Conservation (phyloP, 106 monocot species). For the Ottelia alismoides region DNA sequence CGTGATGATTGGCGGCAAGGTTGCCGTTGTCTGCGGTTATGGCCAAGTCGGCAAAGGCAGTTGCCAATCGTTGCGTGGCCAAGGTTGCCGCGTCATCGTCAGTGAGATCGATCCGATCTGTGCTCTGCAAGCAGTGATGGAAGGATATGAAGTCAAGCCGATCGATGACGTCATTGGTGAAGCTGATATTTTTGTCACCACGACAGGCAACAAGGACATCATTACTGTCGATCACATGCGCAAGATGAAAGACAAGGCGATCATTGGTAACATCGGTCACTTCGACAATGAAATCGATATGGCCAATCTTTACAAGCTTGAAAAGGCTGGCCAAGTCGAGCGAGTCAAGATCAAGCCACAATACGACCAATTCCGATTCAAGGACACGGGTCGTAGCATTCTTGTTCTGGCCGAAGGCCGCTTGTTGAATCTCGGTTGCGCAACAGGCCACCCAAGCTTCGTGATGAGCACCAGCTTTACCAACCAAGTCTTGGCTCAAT, state of each 20-base stretch:
- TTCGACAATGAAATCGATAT: constrained; percentile 43
- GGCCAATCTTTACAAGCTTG: constrained; percentile 11
- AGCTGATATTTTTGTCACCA: constrained; percentile 21
- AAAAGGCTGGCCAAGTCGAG: constrained; percentile 15
- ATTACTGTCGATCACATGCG: constrained; percentile 38
- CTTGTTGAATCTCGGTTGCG: constrained; percentile 34
- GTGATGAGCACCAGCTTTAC: constrained; percentile 40
- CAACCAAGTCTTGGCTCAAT: constrained; percentile 46
- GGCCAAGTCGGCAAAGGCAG: constrained; percentile 67
- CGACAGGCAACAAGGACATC: constrained; percentile 42
- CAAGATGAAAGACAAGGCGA: constrained; percentile 50
- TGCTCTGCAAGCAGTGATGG: constrained; percentile 1
- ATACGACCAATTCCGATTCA: constrained; percentile 31
- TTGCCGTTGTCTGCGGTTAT: constrained; percentile 52
- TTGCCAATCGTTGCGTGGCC: constrained; percentile 47
- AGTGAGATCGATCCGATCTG: constrained; percentile 6
- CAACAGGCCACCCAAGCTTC: constrained; percentile 35
- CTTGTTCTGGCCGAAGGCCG: constrained; percentile 35
- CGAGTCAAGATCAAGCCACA: constrained; percentile 36
- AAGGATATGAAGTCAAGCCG: neutral
- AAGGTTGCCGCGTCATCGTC: constrained; percentile 1
- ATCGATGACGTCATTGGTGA: neutral
- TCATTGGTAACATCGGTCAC: constrained; percentile 42
- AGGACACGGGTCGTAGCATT: constrained; percentile 22
- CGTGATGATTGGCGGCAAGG: constrained; percentile 73